These are phyloP conservation scores for Ophiocordyceps camponoti-leonardi DNA, from an alignment of 2,329 filamentous ascomycete genomes.

Conservation along the genomic window DNA sequence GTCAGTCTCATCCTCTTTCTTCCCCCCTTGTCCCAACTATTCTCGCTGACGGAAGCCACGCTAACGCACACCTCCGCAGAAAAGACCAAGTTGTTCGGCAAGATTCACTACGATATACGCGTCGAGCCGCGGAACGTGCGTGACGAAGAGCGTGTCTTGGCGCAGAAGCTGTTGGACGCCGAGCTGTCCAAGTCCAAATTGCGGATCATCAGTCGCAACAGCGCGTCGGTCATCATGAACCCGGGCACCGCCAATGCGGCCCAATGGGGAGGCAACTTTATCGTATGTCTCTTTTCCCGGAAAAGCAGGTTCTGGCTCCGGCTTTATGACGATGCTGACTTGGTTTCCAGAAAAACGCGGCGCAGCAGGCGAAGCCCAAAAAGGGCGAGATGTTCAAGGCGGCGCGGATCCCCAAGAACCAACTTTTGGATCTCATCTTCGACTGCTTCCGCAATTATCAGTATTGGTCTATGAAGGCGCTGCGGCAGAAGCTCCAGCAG, in stretches of 20 bases:
- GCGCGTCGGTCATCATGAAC: slow-evolving; percentile 36
- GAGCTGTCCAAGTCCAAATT: slow-evolving; percentile 31
- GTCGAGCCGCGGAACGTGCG: slow-evolving; percentile 56
- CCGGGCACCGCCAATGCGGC: slow-evolving; percentile 26
- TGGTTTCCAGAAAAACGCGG: slow-evolving; percentile 33
- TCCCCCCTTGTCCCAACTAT: background rate
- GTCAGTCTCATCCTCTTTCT: slow-evolving; percentile 25
- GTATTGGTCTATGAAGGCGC: slow-evolving; percentile 86
- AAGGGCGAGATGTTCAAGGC: slow-evolving; percentile 62
- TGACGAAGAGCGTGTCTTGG: slow-evolving; percentile 48
- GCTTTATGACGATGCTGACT: slow-evolving; percentile 2
- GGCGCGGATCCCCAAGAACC: slow-evolving; percentile 75
- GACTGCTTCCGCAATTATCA: slow-evolving; percentile 67
- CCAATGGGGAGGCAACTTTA: slow-evolving; percentile 28
- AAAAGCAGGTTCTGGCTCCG: background rate
- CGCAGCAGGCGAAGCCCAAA: slow-evolving; percentile 34
- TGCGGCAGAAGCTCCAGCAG: slow-evolving; percentile 63
- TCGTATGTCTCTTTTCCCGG: slow-evolving; percentile 31
- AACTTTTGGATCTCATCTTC: slow-evolving; percentile 75
- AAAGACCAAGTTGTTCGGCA: slow-evolving; percentile 59
- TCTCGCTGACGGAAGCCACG: slow-evolving; percentile 6
- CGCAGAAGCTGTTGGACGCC: slow-evolving; percentile 34
- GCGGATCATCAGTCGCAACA: slow-evolving; percentile 30
- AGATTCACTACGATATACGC: slow-evolving; percentile 59
- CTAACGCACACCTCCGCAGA: slow-evolving; percentile 34